Evolutionary conservation across 805 yeast species (phyloP).

Genomic region (Sugiyamaella americana): DNA sequence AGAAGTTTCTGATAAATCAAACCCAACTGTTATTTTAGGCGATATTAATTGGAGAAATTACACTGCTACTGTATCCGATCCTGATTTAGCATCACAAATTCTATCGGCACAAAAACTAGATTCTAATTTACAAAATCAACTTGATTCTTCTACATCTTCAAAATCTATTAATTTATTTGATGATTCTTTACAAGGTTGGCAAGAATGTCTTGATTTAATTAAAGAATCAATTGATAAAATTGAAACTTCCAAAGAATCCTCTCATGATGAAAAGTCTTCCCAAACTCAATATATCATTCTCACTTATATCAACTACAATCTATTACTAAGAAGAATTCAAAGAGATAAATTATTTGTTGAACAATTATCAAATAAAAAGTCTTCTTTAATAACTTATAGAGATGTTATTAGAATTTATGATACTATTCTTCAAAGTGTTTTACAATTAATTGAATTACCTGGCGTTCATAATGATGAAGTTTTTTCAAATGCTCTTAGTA

Average conservation of each 20-base stretch:
- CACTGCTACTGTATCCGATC: slow-evolving; percentile 58
- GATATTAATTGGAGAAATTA: slow-evolving; percentile 54
- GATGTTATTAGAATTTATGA: slow-evolving; percentile 47
- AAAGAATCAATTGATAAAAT: slow-evolving; percentile 46
- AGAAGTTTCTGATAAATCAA: slow-evolving; percentile 14
- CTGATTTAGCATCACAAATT: slow-evolving; percentile 54
- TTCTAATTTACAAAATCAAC: slow-evolving; percentile 11
- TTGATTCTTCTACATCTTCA: slow-evolving; percentile 24
- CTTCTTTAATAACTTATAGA: slow-evolving; percentile 13
- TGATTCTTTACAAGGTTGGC: slow-evolving; percentile 55
- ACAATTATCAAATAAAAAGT: slow-evolving; percentile 11
- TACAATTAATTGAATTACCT: slow-evolving; percentile 69
- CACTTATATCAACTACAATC: slow-evolving; percentile 68
- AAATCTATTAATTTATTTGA: slow-evolving; percentile 48
- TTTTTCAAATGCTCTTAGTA: slow-evolving; percentile 47
- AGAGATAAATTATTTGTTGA: slow-evolving; percentile 55
- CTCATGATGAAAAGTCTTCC: slow-evolving; percentile 46
- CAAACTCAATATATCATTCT: slow-evolving; percentile 67
- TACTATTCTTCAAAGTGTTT: slow-evolving; percentile 46
- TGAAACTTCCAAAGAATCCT: slow-evolving; percentile 25
- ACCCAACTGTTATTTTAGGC: slow-evolving; percentile 34
- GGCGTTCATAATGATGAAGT: slow-evolving; percentile 87
- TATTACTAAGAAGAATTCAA: slow-evolving; percentile 57
- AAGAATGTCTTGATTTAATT: slow-evolving; percentile 59
- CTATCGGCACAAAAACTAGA: slow-evolving; percentile 26